Evolutionary conservation across 1,284 basidiomycete species (phyloP).

Genomic region (Heterobasidion irregulare): DNA sequence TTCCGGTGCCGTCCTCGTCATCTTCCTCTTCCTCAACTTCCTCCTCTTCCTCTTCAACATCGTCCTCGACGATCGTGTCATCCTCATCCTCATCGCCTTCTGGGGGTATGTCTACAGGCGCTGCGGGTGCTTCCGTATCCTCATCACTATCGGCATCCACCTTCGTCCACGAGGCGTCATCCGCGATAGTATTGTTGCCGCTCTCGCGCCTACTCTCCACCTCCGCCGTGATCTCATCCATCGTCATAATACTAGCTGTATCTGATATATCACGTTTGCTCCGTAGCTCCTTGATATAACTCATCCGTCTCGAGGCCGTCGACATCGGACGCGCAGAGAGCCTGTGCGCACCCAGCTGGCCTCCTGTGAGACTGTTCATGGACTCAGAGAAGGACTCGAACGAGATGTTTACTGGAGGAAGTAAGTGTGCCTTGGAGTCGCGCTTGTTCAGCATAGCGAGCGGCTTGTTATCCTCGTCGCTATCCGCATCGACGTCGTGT

Average conservation of each 20-base stretch:
- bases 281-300: conserved; percentile 70
- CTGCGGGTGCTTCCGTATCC: conserved; percentile 24
- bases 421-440: conserved; percentile 42
- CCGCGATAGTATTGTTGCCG: conserved; percentile 31
- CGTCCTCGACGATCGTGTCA: conserved; percentile 31
- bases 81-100: conserved; percentile 37
- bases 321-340: conserved; percentile 23
- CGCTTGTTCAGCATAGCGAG: conserved; percentile 16
- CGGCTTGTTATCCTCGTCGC: conserved; percentile 33
- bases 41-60: conserved; percentile 42
- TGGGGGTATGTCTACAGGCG: conserved; percentile 21
- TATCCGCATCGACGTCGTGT: conserved; percentile 44
- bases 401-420: conserved; percentile 78
- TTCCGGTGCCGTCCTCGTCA: conserved; percentile 38
- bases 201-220: conserved; percentile 75
- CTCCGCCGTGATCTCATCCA: conserved; percentile 96
- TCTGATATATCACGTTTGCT: conserved; percentile 81
- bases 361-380: conserved; percentile 45
- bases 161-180: conserved; percentile 50
- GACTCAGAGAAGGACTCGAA: conserved; percentile 75
- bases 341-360: conserved; percentile 14
- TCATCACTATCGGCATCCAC: conserved; percentile 39
- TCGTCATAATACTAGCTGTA: conserved; percentile 86
- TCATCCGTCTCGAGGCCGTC: conserved; percentile 61
- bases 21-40: conserved; percentile 33